A percentile compares a stretch with the other conserved stretches of the same genome.
phyloP scores from a whole-genome alignment of 1,139 yeast species.

The Cylindricascospora bacillispora region DNA sequence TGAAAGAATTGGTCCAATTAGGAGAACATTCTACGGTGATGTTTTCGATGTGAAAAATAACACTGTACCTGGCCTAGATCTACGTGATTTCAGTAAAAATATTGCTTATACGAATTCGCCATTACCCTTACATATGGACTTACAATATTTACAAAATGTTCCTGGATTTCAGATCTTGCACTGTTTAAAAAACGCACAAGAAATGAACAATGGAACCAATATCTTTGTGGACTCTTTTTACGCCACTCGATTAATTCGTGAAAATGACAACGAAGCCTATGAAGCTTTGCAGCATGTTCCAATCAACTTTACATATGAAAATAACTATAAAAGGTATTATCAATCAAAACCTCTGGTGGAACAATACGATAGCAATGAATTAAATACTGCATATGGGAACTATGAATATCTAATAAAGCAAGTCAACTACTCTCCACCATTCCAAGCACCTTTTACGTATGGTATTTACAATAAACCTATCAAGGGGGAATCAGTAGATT shows the following conservation, averaged over 20 bases:
- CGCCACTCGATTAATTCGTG: conserved; percentile 46
- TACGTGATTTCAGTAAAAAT: conserved; percentile 40
- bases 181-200: conserved; percentile 48
- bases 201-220: conserved; percentile 45
- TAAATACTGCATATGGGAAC: conserved; percentile 18
- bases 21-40: conserved; percentile 62
- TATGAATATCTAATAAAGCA: conserved; percentile 36
- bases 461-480: conserved; percentile 31
- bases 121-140: conserved; percentile 71
- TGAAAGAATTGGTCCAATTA: conserved; percentile 53
- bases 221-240: conserved; percentile 64
- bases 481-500: conserved; percentile 10
- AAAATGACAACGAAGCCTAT: conserved; percentile 50
- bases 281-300: conserved; percentile 52
- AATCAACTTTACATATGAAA: conserved; percentile 56
- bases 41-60: conserved; percentile 57
- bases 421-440: conserved; percentile 73
- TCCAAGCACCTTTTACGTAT: conserved; percentile 66
- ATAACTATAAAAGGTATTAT: conserved; percentile 51
- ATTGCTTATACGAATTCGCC: conserved; percentile 60
- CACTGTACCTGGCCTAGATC: conserved; percentile 16
- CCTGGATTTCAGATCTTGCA: conserved; percentile 73
- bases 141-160: conserved; percentile 69
- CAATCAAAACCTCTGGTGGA: conserved; percentile 55
- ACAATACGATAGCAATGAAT: conserved; percentile 34